Percentiles rank a stretch among this genome's conserved stretches.
These are phyloP conservation scores for Phylloporus scabripes DNA, from an alignment of 768 basidiomycete species.

Conservation along the genomic window DNA sequence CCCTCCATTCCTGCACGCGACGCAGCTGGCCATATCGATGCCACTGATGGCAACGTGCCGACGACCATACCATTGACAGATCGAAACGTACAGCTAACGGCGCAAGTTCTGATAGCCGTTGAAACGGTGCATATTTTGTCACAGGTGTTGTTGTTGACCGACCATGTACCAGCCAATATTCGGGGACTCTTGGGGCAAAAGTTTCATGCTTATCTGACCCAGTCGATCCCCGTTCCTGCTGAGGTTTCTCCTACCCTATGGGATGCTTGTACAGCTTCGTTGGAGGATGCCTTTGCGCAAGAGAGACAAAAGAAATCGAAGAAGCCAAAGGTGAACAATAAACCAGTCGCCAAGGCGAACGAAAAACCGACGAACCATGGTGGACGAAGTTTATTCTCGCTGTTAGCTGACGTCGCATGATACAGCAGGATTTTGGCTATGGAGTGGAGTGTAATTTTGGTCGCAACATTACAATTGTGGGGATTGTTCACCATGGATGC, in stretches of 20 bases:
- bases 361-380: conserved; percentile 11
- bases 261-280: conserved; percentile 41
- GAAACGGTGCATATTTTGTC: conserved; percentile 57
- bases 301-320: conserved; percentile 44
- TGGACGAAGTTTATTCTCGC: conserved; percentile 32
- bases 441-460: background rate
- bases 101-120: conserved; percentile 55
- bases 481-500: background rate
- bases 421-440: background rate
- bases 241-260: conserved; percentile 35
- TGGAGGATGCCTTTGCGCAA: conserved; percentile 45
- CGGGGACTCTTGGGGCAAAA: conserved; percentile 51
- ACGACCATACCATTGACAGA: conserved; percentile 37
- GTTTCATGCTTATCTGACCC: conserved; percentile 53
- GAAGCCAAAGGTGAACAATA: conserved; percentile 26
- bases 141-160: conserved; percentile 54
- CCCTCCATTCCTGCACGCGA: background rate
- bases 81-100: conserved; percentile 61
- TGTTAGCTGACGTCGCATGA: conserved; percentile 38
- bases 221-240: conserved; percentile 16
- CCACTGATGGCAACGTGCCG: conserved; percentile 13
- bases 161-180: conserved; percentile 41
- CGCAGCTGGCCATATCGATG: conserved; percentile 16
- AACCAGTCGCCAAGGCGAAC: conserved; percentile 18
- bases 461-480: too few relatives aligned